Percentiles rank a stretch among this genome's conserved stretches.
phyloP scores from a whole-genome alignment of 139 green algal genomes.

The Chlamydomonas sp. region DNA sequence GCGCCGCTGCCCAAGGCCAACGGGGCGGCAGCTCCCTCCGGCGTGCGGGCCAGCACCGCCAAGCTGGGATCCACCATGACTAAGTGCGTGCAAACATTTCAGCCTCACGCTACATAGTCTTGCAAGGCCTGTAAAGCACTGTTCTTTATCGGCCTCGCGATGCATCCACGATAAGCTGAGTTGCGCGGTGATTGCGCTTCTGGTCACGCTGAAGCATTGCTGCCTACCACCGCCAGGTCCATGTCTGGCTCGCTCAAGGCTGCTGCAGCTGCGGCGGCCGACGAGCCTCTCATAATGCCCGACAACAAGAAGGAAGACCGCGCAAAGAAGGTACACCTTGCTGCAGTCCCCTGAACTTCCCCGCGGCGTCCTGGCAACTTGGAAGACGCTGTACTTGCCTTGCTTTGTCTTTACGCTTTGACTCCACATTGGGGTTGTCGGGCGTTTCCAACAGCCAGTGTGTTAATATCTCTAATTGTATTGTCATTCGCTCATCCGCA shows the following conservation, averaged over 20 bases:
- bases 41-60: not conserved
- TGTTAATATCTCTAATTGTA: not conserved
- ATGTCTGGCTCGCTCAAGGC: not conserved
- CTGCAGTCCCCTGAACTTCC: not conserved
- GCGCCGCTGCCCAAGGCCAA: not conserved
- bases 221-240: not conserved
- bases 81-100: too few species aligned
- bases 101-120: too few species aligned
- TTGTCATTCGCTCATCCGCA: constrained; percentile 14
- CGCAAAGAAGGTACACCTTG: constrained; percentile 46
- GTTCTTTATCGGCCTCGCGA: too few species aligned
- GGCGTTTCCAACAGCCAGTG: not conserved
- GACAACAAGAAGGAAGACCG: constrained; percentile 80
- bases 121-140: too few species aligned
- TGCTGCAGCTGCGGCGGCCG: not conserved
- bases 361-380: too few species aligned
- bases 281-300: constrained; percentile 54
- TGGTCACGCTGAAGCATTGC: too few species aligned
- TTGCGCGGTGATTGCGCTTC: not conserved
- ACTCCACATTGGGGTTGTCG: too few species aligned
- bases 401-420: not conserved
- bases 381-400: not conserved
- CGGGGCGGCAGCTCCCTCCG: not conserved
- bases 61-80: not conserved
- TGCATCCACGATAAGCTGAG: too few species aligned